A percentile compares a stretch with the other conserved stretches of the same genome.
phyloP scores from a whole-genome alignment of 768 basidiomycete genomes.

The Leucosporidium scottii region DNA sequence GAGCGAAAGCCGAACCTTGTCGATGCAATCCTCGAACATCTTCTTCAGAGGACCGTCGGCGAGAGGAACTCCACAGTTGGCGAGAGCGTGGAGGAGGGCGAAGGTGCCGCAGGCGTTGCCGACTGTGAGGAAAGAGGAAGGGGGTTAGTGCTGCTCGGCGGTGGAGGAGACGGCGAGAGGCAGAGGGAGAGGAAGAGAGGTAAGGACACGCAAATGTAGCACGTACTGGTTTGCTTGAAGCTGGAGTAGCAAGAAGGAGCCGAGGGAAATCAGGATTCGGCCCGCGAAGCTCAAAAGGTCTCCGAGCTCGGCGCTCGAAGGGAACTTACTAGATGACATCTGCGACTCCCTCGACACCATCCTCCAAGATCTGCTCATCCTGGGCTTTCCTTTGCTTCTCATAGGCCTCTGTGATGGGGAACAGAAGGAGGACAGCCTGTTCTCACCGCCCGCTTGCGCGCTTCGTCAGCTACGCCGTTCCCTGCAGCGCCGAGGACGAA shows the following conservation, averaged over 20 bases:
- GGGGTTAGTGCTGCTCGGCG: background rate
- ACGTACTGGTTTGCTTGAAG: slow-evolving; percentile 65
- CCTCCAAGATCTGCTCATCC: slow-evolving; percentile 54
- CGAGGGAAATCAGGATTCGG: too few relatives aligned
- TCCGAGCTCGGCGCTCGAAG: too few relatives aligned
- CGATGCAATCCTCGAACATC: slow-evolving; percentile 16
- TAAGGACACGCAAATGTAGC: background rate
- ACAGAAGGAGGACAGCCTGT: slow-evolving; percentile 69
- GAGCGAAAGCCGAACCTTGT: slow-evolving; percentile 17
- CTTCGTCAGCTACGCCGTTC: too few relatives aligned
- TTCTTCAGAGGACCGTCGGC: slow-evolving; percentile 26
- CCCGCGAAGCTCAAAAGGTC: too few relatives aligned
- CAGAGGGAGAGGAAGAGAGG: too few relatives aligned
- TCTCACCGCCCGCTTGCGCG: too few relatives aligned
- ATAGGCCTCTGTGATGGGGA: slow-evolving; percentile 58
- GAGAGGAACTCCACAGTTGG: slow-evolving; percentile 61
- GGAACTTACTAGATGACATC: slow-evolving; percentile 54
- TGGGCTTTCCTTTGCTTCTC: slow-evolving; percentile 54
- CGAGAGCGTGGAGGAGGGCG: slow-evolving; percentile 71
- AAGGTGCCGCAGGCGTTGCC: slow-evolving; percentile 83
- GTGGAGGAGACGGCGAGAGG: background rate
- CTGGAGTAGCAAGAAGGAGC: too few relatives aligned
- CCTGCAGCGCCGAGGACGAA: too few relatives aligned
- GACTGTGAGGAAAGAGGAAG: slow-evolving; percentile 43
- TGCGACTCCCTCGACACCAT: slow-evolving; percentile 52